Base-by-base conservation (phyloP, 306 rosid genomes). In the Prosopis cineraria region DNA sequence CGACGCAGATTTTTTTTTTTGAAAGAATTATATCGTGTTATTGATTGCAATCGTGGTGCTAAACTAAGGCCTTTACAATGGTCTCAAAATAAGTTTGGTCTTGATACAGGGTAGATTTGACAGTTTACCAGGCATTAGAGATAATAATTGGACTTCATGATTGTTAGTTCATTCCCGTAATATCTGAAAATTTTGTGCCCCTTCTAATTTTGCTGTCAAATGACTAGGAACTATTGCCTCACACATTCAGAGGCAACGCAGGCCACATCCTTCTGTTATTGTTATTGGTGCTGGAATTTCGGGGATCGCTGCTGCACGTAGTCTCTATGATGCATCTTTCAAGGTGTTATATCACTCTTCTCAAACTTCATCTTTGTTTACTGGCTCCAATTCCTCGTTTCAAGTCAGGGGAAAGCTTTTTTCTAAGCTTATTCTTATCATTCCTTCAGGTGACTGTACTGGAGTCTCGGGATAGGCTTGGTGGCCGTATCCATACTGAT, bases 211-310 rank as follows among this genome's bases (percentile, higher is more conserved):
- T 44, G 79, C 48, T 81, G 71, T 68, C 68, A 27, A 60, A 68
- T 85, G 79, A 60, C 29, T 77, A 88, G 91, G 83, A 44, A 64
- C 77, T 12, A 45, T 88, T 62, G 73, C 79, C 40, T 75, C 91
- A 11, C 82, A 71, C 67, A 13, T 88, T 22, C 86, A 83, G 74
- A 43, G 71, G 73, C 83, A 83, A 56, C 74, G 37, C 25, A 79
- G 77, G 56, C 31, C 72, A 20, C 78, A 1, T n/a, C 89, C 98
- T 31, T 93, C 97, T 7, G 97, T 91, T 77, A 88, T 93, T 70
- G 97, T 93, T 27, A 83, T 93, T 58, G 98, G 97, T 47, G 93
- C 95, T 72, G 98, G 98, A n/a, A 93, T 93, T 50, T 90, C 97
- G 31, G 97, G 98, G 24, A 25, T 89, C 80, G 90, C 95, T 74